Evolutionary conservation across 768 basidiomycete species (phyloP).

Genomic region (Phlebiopsis gigantea): DNA sequence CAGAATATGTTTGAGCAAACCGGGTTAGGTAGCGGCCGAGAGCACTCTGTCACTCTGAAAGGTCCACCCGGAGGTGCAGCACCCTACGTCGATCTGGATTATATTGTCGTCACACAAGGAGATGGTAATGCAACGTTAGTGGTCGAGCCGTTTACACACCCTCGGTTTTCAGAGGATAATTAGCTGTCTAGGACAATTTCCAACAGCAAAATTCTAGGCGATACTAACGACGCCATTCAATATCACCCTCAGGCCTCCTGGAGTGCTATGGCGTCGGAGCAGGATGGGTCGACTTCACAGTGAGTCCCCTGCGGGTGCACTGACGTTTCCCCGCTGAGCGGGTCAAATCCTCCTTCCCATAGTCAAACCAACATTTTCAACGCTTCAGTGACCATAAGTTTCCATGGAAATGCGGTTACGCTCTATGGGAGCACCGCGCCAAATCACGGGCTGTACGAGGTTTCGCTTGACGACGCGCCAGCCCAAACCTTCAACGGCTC

Average conservation of each 20-base stretch:
- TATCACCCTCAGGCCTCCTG: neutral
- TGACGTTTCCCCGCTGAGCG: no score
- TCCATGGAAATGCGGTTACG: neutral
- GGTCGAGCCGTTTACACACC: neutral
- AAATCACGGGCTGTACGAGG: slow-evolving; percentile 5
- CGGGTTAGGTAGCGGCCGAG: neutral
- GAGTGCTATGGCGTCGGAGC: no score
- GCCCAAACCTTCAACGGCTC: neutral
- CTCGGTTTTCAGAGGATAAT: neutral
- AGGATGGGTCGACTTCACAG: no score
- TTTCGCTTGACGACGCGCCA: slow-evolving; percentile 3
- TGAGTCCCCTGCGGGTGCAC: no score
- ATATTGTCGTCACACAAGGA: slow-evolving; percentile 1
- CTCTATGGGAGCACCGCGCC: slow-evolving; percentile 2
- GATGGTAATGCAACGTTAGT: slow-evolving; percentile 2
- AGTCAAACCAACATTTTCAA: neutral
- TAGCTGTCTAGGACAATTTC: neutral
- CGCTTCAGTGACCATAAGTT: neutral
- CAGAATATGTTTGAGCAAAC: neutral
- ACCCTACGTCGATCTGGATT: slow-evolving; percentile 8
- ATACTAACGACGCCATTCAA: neutral
- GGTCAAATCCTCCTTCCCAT: neutral
- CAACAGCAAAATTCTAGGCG: neutral
- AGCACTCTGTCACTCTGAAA: neutral
- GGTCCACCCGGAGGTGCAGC: neutral